A percentile compares a stretch with the other conserved stretches of the same genome.
Evolutionary conservation across 148 eudicot species (phyloP).

Genomic region (Polygonum maritimum): DNA sequence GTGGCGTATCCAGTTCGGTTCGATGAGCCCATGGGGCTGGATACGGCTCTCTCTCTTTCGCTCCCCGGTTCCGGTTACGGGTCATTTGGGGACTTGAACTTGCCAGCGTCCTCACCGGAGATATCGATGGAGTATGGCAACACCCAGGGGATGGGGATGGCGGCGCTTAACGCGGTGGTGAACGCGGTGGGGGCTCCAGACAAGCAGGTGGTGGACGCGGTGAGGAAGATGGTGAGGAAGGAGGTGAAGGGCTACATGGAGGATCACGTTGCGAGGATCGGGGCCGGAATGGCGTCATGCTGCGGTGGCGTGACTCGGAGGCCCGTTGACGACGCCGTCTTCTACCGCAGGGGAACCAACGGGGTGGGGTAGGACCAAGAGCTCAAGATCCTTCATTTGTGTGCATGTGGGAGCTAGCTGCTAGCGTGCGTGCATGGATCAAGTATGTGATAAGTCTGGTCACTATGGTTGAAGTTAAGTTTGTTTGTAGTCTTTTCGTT

Average conservation of each 20-base stretch:
- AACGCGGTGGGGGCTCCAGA: conserved; percentile 25
- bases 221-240: conserved; percentile 77
- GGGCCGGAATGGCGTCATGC: background rate
- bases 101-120: background rate
- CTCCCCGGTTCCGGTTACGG: conserved; percentile 42
- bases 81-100: background rate
- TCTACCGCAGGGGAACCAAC: background rate
- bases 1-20: conserved; percentile 5
- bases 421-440: too few species aligned
- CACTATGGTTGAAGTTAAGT: too few species aligned
- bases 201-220: conserved; percentile 52
- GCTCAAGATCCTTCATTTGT: background rate
- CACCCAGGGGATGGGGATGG: background rate
- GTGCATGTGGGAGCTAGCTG: too few species aligned
- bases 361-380: background rate
- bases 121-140: background rate
- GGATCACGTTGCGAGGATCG: conserved; percentile 8
- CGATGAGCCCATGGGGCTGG: too few species aligned
- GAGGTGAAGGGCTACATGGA: conserved; percentile 81
- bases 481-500: too few species aligned
- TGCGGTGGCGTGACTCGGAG: background rate
- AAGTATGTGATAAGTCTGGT: too few species aligned
- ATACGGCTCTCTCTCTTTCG: conserved; percentile 56
- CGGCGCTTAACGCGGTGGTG: background rate
- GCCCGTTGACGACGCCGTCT: background rate